These are phyloP conservation scores for Helotiales sp. DNA, from an alignment of 2,329 filamentous ascomycete genomes.

Conservation along the genomic window DNA sequence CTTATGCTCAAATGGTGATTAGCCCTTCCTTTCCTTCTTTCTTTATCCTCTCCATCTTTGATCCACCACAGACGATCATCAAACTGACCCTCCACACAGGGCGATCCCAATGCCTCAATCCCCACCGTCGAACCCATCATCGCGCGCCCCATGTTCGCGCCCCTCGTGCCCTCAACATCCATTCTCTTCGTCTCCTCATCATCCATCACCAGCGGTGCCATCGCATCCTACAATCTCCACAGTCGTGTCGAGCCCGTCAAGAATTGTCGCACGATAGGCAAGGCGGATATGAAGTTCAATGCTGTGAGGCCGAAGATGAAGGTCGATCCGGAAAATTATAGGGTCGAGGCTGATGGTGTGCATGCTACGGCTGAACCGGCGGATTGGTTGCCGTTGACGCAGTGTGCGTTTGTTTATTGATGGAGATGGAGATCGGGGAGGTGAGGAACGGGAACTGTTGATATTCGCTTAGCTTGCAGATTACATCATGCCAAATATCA, in stretches of 20 bases:
- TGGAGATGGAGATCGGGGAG: background rate
- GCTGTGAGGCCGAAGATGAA: constrained; percentile 82
- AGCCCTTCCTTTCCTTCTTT: constrained; percentile 30
- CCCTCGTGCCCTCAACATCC: constrained; percentile 71
- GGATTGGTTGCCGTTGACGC: constrained; percentile 72
- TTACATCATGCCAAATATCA: too few relatives aligned
- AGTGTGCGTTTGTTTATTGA: constrained; percentile 77
- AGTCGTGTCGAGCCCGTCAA: constrained; percentile 83
- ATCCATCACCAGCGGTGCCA: constrained; percentile 68
- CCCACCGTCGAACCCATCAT: constrained; percentile 86
- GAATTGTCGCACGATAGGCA: constrained; percentile 75
- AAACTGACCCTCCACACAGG: constrained; percentile 50
- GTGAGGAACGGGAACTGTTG: background rate
- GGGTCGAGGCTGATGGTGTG: constrained; percentile 81
- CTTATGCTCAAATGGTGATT: constrained; percentile 82
- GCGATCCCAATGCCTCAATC: constrained; percentile 82
- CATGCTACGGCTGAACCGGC: constrained; percentile 76
- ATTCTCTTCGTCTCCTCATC: constrained; percentile 83
- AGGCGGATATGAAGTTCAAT: constrained; percentile 91
- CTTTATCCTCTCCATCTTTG: background rate
- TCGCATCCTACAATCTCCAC: constrained; percentile 74
- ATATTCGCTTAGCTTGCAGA: background rate
- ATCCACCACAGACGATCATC: background rate
- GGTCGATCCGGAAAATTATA: constrained; percentile 90
- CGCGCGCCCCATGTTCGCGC: constrained; percentile 84